These are phyloP conservation scores for Grifola frondosa DNA, from an alignment of 1,284 basidiomycete genomes.

Conservation along the genomic window DNA sequence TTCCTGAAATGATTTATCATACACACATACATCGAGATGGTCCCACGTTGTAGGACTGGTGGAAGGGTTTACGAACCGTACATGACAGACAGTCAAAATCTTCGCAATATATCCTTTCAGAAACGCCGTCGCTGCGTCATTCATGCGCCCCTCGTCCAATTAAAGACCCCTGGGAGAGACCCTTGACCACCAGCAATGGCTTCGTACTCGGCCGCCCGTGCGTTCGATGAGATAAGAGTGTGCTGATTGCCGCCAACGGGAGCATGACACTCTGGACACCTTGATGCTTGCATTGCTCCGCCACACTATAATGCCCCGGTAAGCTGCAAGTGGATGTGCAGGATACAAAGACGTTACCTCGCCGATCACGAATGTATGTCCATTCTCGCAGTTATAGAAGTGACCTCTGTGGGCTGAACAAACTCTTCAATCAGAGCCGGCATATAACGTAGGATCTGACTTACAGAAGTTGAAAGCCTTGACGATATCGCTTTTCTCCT, in stretches of 20 bases:
- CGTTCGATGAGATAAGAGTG: conserved; percentile 41
- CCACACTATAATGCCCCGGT: conserved; percentile 43
- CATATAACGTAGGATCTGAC: conserved; percentile 10
- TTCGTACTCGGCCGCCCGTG: conserved; percentile 46
- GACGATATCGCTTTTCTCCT: conserved; percentile 50
- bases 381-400: conserved; percentile 32
- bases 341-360: conserved; percentile 19
- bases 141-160: too few relatives aligned
- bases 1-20: too few relatives aligned
- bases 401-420: conserved; percentile 46
- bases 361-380: conserved; percentile 30
- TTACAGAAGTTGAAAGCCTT: conserved; percentile 47
- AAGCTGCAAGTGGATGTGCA: background rate
- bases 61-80: too few relatives aligned
- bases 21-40: too few relatives aligned
- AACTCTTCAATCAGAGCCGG: background rate
- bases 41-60: too few relatives aligned
- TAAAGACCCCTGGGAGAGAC: too few relatives aligned
- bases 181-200: conserved; percentile 13
- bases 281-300: conserved; percentile 45
- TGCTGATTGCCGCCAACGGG: conserved; percentile 50
- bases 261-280: conserved; percentile 56
- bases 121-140: too few relatives aligned
- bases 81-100: too few relatives aligned
- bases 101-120: too few relatives aligned